Evolutionary conservation across 345 rosid species (phyloP), one percentile per base, ranked within the genome.

Genomic region (Chamaenerion angustifolium): DNA sequence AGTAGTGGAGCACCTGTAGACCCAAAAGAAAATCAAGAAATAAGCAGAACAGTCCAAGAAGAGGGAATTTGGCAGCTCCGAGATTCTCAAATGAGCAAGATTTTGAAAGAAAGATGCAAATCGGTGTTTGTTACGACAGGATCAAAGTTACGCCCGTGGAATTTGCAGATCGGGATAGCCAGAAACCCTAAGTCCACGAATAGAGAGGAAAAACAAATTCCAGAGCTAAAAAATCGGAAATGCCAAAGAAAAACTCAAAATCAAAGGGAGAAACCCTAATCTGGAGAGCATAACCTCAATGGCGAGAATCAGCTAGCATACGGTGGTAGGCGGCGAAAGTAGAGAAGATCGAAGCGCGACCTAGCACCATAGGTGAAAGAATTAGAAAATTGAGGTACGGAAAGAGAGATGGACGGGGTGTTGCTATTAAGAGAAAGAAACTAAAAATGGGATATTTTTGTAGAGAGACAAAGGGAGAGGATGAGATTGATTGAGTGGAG

Each of bases 1-100:
- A 46, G 48, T 62, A 64, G 66, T 40, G 52, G 63, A 76, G 51
- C 60, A 62, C 67, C 81, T 76, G 79, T 23, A 64, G 55, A 42
- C 42, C 51, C 40, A 27, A 53, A 12, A 50, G 25, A 40, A 16
- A 16, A 40, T 8, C 23, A 44, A 44, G 27, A 31, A 37, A 42
- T 43, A 35, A 49, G 35, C 52, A 11, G 11, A 12, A 49, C 12
- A 48, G 21, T 11, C 35, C n/a, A 48, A 23, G 11, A 46, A 18
- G 13, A 18, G 25, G 11, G 13, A 47, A 47, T 1, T 6, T 6
- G 0, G n/a, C 12, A 47, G 27, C 19, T 12, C 19, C 12, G 18
- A 3, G 25, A 47, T 5, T 1, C 13, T 3, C 12, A 47, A 47
- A 17, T 31, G 37, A 31, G 6, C 37, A 4, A 31, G 37, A 31